Conservation (phyloP, 2,329 filamentous ascomycete species). For the Ceratocystis harringtonii region DNA sequence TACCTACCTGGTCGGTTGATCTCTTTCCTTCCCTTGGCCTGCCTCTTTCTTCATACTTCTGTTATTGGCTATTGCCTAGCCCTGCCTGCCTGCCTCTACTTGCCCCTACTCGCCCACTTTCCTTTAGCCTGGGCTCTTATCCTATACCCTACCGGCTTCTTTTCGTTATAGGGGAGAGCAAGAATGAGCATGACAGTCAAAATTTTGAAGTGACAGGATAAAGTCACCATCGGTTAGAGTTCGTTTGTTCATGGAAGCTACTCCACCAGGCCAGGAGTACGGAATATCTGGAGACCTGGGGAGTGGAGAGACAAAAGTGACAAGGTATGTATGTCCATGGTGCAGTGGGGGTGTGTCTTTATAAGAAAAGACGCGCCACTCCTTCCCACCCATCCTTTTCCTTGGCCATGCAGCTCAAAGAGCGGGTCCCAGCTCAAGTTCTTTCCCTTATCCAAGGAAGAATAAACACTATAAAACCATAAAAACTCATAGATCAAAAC, state of each 20-base stretch:
- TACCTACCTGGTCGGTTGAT: background rate
- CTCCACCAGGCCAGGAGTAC: background rate
- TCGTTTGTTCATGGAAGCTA: background rate
- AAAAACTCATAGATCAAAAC: background rate
- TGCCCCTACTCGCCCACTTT: background rate
- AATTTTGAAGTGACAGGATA: background rate
- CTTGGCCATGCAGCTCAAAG: background rate
- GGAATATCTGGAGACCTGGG: background rate
- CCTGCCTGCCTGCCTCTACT: background rate
- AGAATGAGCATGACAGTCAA: background rate
- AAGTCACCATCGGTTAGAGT: background rate
- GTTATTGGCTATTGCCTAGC: no score
- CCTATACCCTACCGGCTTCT: no score
- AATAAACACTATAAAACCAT: background rate
- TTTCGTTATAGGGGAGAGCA: background rate
- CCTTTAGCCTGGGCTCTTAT: no score
- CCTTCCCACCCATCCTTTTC: background rate
- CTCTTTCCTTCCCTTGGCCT: background rate
- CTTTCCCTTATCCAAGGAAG: background rate
- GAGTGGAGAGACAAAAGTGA: no score
- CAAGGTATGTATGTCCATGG: no score
- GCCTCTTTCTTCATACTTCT: background rate
- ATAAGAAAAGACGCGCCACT: background rate
- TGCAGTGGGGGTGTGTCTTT: background rate
- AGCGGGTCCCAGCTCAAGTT: background rate